Evolutionary conservation across 495 filamentous ascomycete genomes (phyloP).

Genomic region (Melanomma pulvis-pyrius): DNA sequence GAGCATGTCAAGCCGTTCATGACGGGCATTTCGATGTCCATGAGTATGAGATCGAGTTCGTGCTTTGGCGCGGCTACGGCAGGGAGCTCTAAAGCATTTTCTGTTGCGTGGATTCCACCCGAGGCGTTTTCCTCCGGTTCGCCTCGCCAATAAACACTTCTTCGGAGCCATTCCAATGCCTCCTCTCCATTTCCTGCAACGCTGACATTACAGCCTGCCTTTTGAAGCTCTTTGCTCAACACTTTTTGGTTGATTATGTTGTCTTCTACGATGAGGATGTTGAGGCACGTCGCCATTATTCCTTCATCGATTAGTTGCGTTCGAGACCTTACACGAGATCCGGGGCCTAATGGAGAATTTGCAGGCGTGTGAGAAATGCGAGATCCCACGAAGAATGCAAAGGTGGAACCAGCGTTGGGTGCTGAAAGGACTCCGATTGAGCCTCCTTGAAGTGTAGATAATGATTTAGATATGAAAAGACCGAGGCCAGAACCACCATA

Average conservation of each 20-base stretch:
- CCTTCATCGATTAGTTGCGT: background rate
- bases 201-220: slow-evolving; percentile 30
- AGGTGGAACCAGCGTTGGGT: slow-evolving; percentile 5
- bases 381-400: slow-evolving; percentile 20
- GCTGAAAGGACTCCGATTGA: slow-evolving; percentile 10
- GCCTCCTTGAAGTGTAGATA: slow-evolving; percentile 20
- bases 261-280: slow-evolving; percentile 39
- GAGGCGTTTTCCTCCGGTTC: background rate
- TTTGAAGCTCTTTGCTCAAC: slow-evolving; percentile 35
- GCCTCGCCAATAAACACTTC: slow-evolving; percentile 12
- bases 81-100: background rate
- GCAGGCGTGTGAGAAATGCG: background rate
- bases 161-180: slow-evolving; percentile 36
- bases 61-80: background rate
- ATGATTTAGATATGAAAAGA: slow-evolving; percentile 14
- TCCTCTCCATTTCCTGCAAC: slow-evolving; percentile 41
- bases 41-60: slow-evolving; percentile 37
- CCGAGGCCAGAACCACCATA: slow-evolving; percentile 5
- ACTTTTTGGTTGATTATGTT: slow-evolving; percentile 45
- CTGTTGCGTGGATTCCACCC: background rate
- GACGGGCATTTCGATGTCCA: slow-evolving; percentile 45
- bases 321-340: background rate
- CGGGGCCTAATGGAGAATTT: background rate
- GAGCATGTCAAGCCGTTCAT: slow-evolving; percentile 42
- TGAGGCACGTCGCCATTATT: slow-evolving; percentile 3